Evolutionary conservation across 1,284 basidiomycete genomes (phyloP).

Genomic region (Ganoderma lingzhi): DNA sequence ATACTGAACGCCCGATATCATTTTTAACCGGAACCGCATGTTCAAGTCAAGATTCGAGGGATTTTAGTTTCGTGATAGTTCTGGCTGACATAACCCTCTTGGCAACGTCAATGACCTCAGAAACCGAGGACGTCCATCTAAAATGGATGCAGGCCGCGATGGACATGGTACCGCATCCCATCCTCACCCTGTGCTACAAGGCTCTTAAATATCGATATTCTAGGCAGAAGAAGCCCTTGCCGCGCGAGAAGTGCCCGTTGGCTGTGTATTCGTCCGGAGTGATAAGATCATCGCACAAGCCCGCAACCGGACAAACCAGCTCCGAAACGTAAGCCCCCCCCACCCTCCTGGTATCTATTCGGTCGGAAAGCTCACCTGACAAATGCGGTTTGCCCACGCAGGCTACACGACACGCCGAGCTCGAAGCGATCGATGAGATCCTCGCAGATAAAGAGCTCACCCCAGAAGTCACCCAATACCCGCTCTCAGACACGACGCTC

Average conservation of each 20-base stretch:
- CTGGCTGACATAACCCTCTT: too few relatives aligned
- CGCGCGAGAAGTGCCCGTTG: conserved; percentile 93
- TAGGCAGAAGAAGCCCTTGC: conserved; percentile 88
- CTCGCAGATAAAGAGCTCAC: conserved; percentile 70
- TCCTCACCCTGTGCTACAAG: neutral
- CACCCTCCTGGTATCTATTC: neutral
- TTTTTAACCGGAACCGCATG: neutral
- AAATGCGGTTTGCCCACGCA: conserved; percentile 43
- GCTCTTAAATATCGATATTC: neutral
- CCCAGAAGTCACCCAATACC: conserved; percentile 57
- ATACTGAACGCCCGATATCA: conserved; percentile 1
- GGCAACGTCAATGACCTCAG: neutral
- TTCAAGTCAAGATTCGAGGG: neutral
- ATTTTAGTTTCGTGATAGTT: neutral
- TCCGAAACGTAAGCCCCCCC: conserved; percentile 75
- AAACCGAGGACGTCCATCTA: conserved; percentile 26
- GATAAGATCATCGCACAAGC: conserved; percentile 83
- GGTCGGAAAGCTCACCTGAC: neutral
- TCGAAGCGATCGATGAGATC: conserved; percentile 95
- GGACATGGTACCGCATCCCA: conserved; percentile 27
- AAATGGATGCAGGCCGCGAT: conserved; percentile 36
- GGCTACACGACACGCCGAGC: conserved; percentile 97
- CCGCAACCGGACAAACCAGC: conserved; percentile 94
- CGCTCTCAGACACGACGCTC: conserved; percentile 83
- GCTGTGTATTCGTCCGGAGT: conserved; percentile 93